Base-by-base conservation (phyloP, 352 stramenopile species). In the Pythium diclinum region DNA sequence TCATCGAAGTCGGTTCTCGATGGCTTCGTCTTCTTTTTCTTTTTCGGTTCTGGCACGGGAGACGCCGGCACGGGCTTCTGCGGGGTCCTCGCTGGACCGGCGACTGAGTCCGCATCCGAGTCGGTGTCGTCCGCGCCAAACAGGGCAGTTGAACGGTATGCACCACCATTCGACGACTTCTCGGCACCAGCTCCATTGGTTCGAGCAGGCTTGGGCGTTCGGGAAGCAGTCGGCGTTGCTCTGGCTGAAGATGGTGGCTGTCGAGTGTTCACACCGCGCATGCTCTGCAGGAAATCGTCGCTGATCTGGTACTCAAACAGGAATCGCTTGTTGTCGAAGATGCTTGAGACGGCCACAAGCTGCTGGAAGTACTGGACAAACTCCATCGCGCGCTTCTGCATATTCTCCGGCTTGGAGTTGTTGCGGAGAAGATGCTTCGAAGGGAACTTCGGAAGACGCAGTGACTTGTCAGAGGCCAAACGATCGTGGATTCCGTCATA, bases 381-480 rank as follows among this genome's bases (percentile, higher is more conserved):
- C 55, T 94, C 86, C 52, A 90, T 78, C 2, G 79, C 86, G n/a
- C 86, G 83, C 70, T 92, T 94, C 63, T 89, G 74, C 81, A 94
- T 89, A 42, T 92, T 92, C 25, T 94, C 86, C 0, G 84, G 79
- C 58, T 94, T 94, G 14, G 70, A 88, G 56, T 87, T 88, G 67
- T 92, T 93, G 30, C 83, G 84, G 17, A 87, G 63, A 17, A 75
- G 70, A 49, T 94, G 84, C 58, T 92, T 94, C 0, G 84, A 85
- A 14, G 86, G 86, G 54, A 94, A 91, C 56, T 91, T 94, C 2
- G 84, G 86, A 32, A 92, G 65, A 16, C 54, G 56, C 7, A 68
- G 56, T 3, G 68, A 28, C 34, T 76, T 74, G 32, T 78, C 79
- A 3, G 61, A 56, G 11, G 53, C 56, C 46, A 94, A 48, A 0